Evolutionary conservation across 164 flowering plant genomes (phyloP).

Genomic region (Euptelea pleiosperma): DNA sequence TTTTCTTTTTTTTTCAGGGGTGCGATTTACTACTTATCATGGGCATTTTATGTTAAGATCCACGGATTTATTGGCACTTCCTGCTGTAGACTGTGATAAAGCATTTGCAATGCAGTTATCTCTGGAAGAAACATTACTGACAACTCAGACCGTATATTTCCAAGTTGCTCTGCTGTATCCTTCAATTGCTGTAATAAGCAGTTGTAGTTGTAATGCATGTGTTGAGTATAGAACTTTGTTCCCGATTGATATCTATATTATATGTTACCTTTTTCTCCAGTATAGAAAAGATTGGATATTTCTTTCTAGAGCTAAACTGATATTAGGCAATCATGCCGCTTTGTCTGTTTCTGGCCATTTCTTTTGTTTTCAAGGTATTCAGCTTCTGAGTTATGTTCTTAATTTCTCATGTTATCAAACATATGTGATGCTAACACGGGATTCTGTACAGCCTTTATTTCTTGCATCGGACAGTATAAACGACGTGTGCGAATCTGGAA

Average conservation of each 20-base stretch:
- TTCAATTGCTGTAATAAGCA: conserved; percentile 18
- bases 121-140: conserved; percentile 85
- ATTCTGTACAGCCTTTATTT: no score
- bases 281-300: no score
- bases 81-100: conserved; percentile 99
- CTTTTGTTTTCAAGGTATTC: no score
- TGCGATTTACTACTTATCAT: conserved; percentile 84
- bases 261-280: no score
- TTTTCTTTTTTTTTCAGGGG: conserved; percentile 51
- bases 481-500: no score
- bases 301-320: background rate
- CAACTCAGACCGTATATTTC: conserved; percentile 80
- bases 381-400: no score
- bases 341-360: background rate
- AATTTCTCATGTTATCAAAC: no score
- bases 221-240: background rate
- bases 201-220: background rate
- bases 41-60: conserved; percentile 97
- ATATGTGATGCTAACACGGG: no score
- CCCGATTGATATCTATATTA: no score
- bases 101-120: conserved; percentile 90
- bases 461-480: no score
- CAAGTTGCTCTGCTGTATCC: conserved; percentile 99
- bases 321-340: background rate
- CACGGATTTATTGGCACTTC: conserved; percentile 87